These are phyloP conservation scores for Diutina scorzettiae DNA, from an alignment of 1,139 yeast genomes.

Conservation along the genomic window DNA sequence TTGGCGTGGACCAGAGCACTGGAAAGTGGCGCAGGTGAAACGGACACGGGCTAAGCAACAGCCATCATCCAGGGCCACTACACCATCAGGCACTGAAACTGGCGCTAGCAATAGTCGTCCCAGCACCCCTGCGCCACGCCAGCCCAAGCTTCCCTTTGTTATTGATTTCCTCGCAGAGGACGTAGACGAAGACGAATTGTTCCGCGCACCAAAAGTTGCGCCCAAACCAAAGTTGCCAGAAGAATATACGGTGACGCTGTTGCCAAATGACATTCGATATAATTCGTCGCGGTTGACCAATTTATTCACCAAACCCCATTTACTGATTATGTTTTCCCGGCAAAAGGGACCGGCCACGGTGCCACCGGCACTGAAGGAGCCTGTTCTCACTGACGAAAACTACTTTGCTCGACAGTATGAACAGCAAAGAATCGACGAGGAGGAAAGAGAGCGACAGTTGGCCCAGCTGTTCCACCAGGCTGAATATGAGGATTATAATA, in stretches of 20 bases:
- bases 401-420: conserved; percentile 65
- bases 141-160: conserved; percentile 21
- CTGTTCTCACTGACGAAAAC: conserved; percentile 45
- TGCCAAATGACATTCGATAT: conserved; percentile 71
- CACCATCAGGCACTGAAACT: too few relatives aligned
- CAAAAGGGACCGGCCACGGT: conserved; percentile 11
- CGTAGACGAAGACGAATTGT: conserved; percentile 36
- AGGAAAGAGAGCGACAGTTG: conserved; percentile 22
- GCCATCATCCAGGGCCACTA: too few relatives aligned
- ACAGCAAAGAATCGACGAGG: conserved; percentile 24
- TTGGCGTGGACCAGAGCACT: conserved; percentile 92
- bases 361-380: conserved; percentile 6
- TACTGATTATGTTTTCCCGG: conserved; percentile 20
- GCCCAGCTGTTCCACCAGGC: conserved; percentile 35
- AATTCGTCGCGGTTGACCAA: conserved; percentile 57
- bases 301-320: conserved; percentile 57
- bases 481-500: conserved; percentile 29
- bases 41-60: conserved; percentile 15
- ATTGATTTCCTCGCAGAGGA: conserved; percentile 40
- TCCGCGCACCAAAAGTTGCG: conserved; percentile 35
- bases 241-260: conserved; percentile 18
- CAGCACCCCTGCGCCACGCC: conserved; percentile 12
- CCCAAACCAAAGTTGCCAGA: conserved; percentile 20
- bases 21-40: conserved; percentile 67
- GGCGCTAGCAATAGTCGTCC: conserved; percentile 6